Evolutionary conservation across 192 early-diverging fungal genomes (phyloP).

Genomic region (Mortierella alpina): DNA sequence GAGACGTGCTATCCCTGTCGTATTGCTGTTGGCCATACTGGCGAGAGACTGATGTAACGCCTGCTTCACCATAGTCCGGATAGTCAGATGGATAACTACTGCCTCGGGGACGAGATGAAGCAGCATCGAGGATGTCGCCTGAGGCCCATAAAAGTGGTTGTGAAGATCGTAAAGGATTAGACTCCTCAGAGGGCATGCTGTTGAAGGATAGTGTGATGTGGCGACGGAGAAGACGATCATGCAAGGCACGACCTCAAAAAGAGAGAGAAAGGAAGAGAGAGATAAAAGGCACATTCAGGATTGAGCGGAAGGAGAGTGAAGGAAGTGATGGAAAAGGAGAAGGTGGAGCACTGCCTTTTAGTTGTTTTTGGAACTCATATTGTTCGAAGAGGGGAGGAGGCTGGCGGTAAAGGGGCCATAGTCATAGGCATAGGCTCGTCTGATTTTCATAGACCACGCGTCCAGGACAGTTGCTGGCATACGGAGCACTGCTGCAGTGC

Average conservation of each 20-base stretch:
- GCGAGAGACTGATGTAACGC: not conserved
- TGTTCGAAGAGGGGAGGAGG: too few relatives aligned
- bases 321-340: too few relatives aligned
- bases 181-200: slow-evolving; percentile 30
- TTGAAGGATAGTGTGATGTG: not conserved
- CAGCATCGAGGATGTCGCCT: not conserved
- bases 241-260: not conserved
- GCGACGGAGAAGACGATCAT: too few relatives aligned
- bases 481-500: too few relatives aligned
- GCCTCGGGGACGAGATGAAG: slow-evolving; percentile 14
- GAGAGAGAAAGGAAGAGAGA: not conserved
- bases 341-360: too few relatives aligned
- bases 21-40: not conserved
- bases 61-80: slow-evolving; percentile 9
- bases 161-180: slow-evolving; percentile 17
- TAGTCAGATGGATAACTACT: slow-evolving; percentile 29
- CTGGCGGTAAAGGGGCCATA: too few relatives aligned
- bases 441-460: too few relatives aligned
- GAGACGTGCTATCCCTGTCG: not conserved
- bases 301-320: too few relatives aligned
- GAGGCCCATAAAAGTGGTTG: slow-evolving; percentile 14
- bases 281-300: slow-evolving; percentile 1
- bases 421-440: too few relatives aligned
- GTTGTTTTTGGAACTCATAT: too few relatives aligned
- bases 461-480: too few relatives aligned